Base-by-base conservation (phyloP, 1,284 basidiomycete genomes). In the Neonothopanus nambi region DNA sequence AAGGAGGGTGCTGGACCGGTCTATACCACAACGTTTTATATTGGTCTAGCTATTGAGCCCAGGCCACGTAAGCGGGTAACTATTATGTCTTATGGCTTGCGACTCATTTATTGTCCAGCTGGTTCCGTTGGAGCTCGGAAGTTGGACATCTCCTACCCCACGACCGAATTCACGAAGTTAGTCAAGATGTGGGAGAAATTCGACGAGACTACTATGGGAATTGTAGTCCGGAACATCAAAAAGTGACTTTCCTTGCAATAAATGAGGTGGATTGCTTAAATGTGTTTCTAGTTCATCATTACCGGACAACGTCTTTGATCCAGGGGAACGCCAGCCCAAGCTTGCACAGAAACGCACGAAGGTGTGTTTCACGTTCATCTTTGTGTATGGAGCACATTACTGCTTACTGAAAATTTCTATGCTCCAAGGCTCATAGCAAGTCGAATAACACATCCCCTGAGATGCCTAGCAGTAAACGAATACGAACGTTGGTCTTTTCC, bases 141-240 rank as follows among this genome's bases (percentile, higher is more conserved):
- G 66, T 78, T 99, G 57, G 97, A 99, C 70, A 95, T 99, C 55
- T 97, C 94, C 55, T 98, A 95, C 73, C 95, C 97, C 2, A 98
- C 94, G 5, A 91, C 88, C 37, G 93, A 98, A 65, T 99, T 99
- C 68, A 93, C 89, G n/a, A 91, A 95, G 64, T 81, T 92, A 53
- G 94, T 96, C 64, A 97, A 96, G 70, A 77, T 85, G 73, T 99
- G 97, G 95, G 96, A 98, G 65, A 91, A 91, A 69, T 99, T 90
- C 65, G 93, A 98, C 57, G 91, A 95, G 64, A 77, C 85, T 17
- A 87, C 85, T 46, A 99, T 99, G 96, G 93, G 94, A 21, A 93
- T 99, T 57, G 82, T 93, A 44, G 89, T 99, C 18, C 86, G 94
- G 49, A 90, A 98, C 68, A 94, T 98, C 65, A 98, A 88, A 78